Percentiles rank a stretch among this genome's conserved stretches.
These are phyloP conservation scores for Aspergillus phoenicis DNA, from an alignment of 2,329 filamentous ascomycete genomes.

Conservation along the genomic window DNA sequence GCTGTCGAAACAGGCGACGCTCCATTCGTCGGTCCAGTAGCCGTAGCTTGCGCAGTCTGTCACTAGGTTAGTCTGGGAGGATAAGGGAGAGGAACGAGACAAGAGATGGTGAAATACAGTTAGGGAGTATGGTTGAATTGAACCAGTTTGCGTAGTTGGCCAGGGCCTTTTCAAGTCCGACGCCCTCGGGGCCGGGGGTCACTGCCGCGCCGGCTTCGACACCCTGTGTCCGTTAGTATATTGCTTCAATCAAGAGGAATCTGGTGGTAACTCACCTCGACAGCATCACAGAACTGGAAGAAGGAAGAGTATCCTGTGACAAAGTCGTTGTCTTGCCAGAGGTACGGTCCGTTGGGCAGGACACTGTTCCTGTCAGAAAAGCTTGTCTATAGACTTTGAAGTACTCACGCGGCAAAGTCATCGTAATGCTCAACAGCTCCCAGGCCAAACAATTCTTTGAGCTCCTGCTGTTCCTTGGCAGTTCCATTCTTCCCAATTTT, in stretches of 20 bases:
- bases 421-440: constrained; percentile 54
- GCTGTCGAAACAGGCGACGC: constrained; percentile 56
- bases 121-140: constrained; percentile 50
- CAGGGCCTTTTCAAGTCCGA: constrained; percentile 58
- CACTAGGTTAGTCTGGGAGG: not conserved
- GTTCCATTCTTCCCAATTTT: constrained; percentile 48
- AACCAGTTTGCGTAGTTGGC: constrained; percentile 59
- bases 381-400: too few species aligned
- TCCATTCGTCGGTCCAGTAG: constrained; percentile 51
- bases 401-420: constrained; percentile 52
- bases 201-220: constrained; percentile 31
- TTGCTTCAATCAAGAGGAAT: constrained; percentile 1
- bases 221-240: constrained; percentile 31
- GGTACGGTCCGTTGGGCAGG: constrained; percentile 59
- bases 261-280: constrained; percentile 45
- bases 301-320: constrained; percentile 51
- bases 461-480: constrained; percentile 41
- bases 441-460: constrained; percentile 59
- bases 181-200: constrained; percentile 46
- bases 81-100: not conserved
- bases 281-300: constrained; percentile 26
- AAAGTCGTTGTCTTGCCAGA: constrained; percentile 60
- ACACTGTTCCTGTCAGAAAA: constrained; percentile 35
- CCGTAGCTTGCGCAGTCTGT: constrained; percentile 52
- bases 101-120: constrained; percentile 18